phyloP scores from a whole-genome alignment of 768 basidiomycete species.

The Amyloporia xantha region DNA sequence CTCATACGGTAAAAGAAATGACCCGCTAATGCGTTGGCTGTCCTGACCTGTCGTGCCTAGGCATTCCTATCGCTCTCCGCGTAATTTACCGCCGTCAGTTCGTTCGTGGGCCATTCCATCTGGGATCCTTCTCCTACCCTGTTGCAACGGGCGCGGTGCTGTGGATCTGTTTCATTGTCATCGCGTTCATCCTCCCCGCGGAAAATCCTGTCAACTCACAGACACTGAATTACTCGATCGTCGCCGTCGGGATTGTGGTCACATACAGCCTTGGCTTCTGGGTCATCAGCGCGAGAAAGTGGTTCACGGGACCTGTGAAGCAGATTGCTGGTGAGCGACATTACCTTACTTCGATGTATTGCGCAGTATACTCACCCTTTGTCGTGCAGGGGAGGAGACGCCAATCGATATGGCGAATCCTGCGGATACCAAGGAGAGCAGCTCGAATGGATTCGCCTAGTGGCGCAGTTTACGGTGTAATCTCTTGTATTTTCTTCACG shows the following conservation, averaged over 20 bases:
- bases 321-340: slow-evolving; percentile 46
- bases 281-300: slow-evolving; percentile 62
- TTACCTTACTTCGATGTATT: not conserved
- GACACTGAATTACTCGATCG: slow-evolving; percentile 70
- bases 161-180: slow-evolving; percentile 70
- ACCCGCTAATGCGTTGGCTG: not conserved
- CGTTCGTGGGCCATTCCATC: slow-evolving; percentile 65
- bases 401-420: slow-evolving; percentile 44
- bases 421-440: slow-evolving; percentile 12
- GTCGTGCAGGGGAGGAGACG: slow-evolving; percentile 37
- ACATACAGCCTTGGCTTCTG: slow-evolving; percentile 62
- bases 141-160: slow-evolving; percentile 47
- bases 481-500: no score
- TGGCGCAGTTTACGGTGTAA: no score
- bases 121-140: slow-evolving; percentile 56
- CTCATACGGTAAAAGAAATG: slow-evolving; percentile 47
- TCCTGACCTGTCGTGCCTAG: not conserved
- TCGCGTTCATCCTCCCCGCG: slow-evolving; percentile 69
- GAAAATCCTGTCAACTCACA: slow-evolving; percentile 63
- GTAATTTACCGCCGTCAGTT: slow-evolving; percentile 55
- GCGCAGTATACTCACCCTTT: not conserved
- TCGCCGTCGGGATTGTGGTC: slow-evolving; percentile 70
- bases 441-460: no score
- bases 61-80: slow-evolving; percentile 64
- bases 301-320: slow-evolving; percentile 66